Percentiles rank a stretch among this genome's conserved stretches.
phyloP scores from a whole-genome alignment of 2,329 filamentous ascomycete species.

The Cytospora schulzeri region DNA sequence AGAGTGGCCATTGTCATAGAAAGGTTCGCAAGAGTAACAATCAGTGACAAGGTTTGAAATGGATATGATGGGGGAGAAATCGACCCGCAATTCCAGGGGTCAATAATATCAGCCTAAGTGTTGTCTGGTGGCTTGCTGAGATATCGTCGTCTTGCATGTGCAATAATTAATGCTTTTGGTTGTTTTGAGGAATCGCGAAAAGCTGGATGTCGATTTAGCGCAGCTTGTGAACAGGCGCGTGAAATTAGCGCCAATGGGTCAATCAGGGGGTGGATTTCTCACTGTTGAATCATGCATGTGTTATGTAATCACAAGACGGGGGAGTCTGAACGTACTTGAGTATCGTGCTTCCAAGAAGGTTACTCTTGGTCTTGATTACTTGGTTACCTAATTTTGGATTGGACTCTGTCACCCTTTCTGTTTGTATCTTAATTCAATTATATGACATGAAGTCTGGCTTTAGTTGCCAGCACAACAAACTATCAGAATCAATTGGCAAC shows the following conservation, averaged over 20 bases:
- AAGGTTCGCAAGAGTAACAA: background rate
- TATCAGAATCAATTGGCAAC: too few relatives aligned
- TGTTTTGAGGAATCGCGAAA: background rate
- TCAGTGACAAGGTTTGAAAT: background rate
- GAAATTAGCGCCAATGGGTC: background rate
- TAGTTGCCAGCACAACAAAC: too few relatives aligned
- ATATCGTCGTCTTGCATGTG: background rate
- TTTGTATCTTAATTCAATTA: too few relatives aligned
- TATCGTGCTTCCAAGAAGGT: too few relatives aligned
- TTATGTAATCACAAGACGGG: background rate
- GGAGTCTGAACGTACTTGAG: too few relatives aligned
- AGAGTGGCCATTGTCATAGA: slow-evolving; percentile 39
- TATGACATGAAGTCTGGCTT: too few relatives aligned
- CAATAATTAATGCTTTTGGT: background rate
- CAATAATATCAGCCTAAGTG: too few relatives aligned
- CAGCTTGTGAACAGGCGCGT: slow-evolving; percentile 4
- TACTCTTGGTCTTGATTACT: too few relatives aligned
- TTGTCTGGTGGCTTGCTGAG: background rate
- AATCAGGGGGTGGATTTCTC: background rate
- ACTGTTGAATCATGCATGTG: background rate
- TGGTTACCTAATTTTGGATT: too few relatives aligned
- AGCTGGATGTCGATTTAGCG: slow-evolving; percentile 12
- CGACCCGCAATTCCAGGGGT: background rate
- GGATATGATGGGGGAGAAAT: too few relatives aligned
- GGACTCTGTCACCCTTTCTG: too few relatives aligned